These are phyloP conservation scores for Phlyctochytrium arcticum DNA, from an alignment of 192 early-diverging fungal genomes.

Conservation along the genomic window DNA sequence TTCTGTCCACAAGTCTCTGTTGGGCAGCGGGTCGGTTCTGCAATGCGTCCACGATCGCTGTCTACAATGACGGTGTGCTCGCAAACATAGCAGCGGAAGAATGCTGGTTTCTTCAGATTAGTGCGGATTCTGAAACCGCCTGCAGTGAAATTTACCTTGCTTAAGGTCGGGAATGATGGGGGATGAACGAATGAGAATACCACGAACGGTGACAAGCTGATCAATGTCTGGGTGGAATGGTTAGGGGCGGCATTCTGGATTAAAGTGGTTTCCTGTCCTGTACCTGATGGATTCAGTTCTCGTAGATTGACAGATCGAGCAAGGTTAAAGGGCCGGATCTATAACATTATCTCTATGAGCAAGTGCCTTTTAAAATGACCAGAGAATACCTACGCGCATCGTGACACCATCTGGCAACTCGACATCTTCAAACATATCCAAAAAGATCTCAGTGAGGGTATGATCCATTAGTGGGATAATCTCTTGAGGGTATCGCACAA, in stretches of 20 bases:
- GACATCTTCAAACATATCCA: constrained; percentile 61
- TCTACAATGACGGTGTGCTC: constrained; percentile 74
- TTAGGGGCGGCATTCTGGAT: too few species aligned
- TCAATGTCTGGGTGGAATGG: constrained; percentile 95
- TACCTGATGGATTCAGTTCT: constrained; percentile 84
- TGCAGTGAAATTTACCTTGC: constrained; percentile 43
- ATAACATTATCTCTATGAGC: background rate
- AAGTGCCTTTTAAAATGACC: background rate
- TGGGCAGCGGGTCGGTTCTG: constrained; percentile 79
- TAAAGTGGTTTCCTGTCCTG: too few species aligned
- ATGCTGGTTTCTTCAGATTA: constrained; percentile 46
- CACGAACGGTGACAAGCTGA: constrained; percentile 92
- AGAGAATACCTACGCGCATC: constrained; percentile 40
- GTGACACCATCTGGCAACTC: constrained; percentile 57
- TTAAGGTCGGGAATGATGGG: constrained; percentile 94
- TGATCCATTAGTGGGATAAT: constrained; percentile 94
- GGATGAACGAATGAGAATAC: constrained; percentile 86
- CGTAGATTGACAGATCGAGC: constrained; percentile 77
- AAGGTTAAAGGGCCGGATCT: constrained; percentile 88
- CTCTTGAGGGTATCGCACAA: constrained; percentile 93
- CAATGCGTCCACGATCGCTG: constrained; percentile 83
- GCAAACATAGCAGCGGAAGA: constrained; percentile 91
- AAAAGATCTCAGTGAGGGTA: constrained; percentile 69
- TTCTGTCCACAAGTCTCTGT: constrained; percentile 70
- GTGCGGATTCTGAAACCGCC: background rate